A percentile compares a stretch with the other conserved stretches of the same genome.
These are phyloP conservation scores for Aspergillus persii DNA, from an alignment of 2,329 filamentous ascomycete genomes.

Conservation along the genomic window DNA sequence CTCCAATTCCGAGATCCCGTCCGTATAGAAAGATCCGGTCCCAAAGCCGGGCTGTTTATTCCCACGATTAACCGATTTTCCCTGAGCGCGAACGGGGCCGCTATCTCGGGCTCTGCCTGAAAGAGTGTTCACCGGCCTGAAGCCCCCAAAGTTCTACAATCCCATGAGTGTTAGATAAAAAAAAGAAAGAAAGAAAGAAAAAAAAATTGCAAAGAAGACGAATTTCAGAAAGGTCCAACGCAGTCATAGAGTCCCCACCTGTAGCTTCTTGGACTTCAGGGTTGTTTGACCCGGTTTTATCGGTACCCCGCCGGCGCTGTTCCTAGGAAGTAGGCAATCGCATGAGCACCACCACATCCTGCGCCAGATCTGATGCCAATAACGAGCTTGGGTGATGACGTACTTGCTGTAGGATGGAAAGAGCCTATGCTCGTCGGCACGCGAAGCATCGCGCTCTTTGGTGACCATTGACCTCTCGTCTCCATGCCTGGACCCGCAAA, in stretches of 20 bases:
- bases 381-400: neutral
- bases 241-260: constrained; percentile 13
- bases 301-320: constrained; percentile 20
- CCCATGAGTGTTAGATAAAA: constrained; percentile 2
- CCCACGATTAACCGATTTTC: constrained; percentile 9
- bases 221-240: constrained; percentile 1
- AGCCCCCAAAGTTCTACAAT: neutral
- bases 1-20: constrained; percentile 17
- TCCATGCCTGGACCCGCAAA: constrained; percentile 11
- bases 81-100: constrained; percentile 31
- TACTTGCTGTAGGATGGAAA: constrained; percentile 19
- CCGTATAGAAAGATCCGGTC: constrained; percentile 7
- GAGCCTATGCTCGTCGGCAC: constrained; percentile 23
- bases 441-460: constrained; percentile 8
- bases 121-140: constrained; percentile 25
- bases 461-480: constrained; percentile 12
- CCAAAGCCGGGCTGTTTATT: constrained; percentile 5
- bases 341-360: neutral
- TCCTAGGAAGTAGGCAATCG: constrained; percentile 6
- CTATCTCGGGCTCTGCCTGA: constrained; percentile 28
- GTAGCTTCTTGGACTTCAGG: constrained; percentile 16
- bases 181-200: neutral
- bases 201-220: neutral
- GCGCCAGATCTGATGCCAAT: neutral
- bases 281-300: constrained; percentile 30